Conservation (phyloP, 768 basidiomycete species). For the Suillus ampliporus region DNA sequence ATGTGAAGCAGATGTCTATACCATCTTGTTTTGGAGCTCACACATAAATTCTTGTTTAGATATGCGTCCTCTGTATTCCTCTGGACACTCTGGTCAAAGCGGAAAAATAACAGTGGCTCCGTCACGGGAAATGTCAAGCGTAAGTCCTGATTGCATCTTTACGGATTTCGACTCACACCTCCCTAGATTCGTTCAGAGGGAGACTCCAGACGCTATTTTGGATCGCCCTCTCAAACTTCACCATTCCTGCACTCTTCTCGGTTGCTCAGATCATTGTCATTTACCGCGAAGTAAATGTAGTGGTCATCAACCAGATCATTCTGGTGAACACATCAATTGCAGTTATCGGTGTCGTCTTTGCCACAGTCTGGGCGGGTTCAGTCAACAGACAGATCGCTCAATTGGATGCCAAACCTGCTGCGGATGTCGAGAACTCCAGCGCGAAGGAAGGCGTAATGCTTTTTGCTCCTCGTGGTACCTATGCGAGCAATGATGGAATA, state of each 20-base stretch:
- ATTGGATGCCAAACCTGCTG: neutral
- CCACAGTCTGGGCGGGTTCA: conserved; percentile 36
- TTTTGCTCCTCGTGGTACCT: conserved; percentile 10
- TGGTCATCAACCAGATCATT: conserved; percentile 31
- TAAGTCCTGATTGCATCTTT: conserved; percentile 18
- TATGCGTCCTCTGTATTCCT: conserved; percentile 35
- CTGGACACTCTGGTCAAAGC: conserved; percentile 28
- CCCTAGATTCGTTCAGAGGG: conserved; percentile 25
- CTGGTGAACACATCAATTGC: conserved; percentile 37
- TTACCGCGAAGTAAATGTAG: conserved; percentile 27
- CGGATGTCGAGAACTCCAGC: neutral
- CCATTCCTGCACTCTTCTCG: conserved; percentile 38
- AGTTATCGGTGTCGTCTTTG: conserved; percentile 40
- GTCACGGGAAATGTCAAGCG: conserved; percentile 20
- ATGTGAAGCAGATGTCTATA: conserved; percentile 21
- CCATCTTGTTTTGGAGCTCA: neutral
- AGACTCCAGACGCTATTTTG: conserved; percentile 33
- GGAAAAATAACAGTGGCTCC: conserved; percentile 16
- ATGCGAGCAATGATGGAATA: neutral
- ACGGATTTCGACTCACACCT: neutral
- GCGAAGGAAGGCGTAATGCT: conserved; percentile 7
- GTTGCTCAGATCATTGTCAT: conserved; percentile 36
- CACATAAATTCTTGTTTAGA: conserved; percentile 14
- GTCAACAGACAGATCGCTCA: conserved; percentile 7
- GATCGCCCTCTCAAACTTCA: conserved; percentile 39